Evolutionary conservation across 2,329 filamentous ascomycete species (phyloP).

Genomic region (Ceratocystiopsis brevicomis): DNA sequence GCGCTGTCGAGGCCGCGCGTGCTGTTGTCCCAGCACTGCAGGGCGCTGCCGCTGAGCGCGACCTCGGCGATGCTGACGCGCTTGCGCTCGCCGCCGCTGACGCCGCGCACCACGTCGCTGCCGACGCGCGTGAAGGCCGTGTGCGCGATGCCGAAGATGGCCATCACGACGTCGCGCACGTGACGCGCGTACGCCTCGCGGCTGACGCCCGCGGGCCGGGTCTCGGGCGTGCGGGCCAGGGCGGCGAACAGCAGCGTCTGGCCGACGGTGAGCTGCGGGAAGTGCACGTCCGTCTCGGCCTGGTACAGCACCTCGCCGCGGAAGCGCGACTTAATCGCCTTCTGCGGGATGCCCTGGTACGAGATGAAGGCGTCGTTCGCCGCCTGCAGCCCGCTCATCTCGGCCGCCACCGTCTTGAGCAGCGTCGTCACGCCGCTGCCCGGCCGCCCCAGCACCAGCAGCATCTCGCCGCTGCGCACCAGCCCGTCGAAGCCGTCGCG

Average conservation of each 20-base stretch:
- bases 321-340: constrained; percentile 17
- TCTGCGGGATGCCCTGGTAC: constrained; percentile 5
- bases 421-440: constrained; percentile 38
- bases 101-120: constrained; percentile 41
- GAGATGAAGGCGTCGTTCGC: constrained; percentile 16
- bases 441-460: constrained; percentile 38
- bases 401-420: constrained; percentile 47
- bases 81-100: constrained; percentile 49
- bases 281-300: constrained; percentile 67
- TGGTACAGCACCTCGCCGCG: constrained; percentile 39
- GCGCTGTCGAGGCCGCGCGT: constrained; percentile 46
- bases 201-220: constrained; percentile 35
- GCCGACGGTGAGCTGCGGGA: constrained; percentile 57
- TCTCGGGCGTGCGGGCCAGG: constrained; percentile 43
- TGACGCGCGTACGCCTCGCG: constrained; percentile 27
- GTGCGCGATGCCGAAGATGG: constrained; percentile 55
- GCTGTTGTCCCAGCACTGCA: constrained; percentile 57
- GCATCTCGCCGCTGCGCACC: constrained; percentile 35
- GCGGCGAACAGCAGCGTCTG: constrained; percentile 67
- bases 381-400: constrained; percentile 30
- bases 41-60: constrained; percentile 36
- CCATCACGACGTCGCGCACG: constrained; percentile 54
- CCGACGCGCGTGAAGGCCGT: constrained; percentile 55
- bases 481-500: constrained; percentile 36
- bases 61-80: constrained; percentile 61